These are phyloP conservation scores for Microdochium bolleyi DNA, from an alignment of 2,329 filamentous ascomycete species.

Conservation along the genomic window DNA sequence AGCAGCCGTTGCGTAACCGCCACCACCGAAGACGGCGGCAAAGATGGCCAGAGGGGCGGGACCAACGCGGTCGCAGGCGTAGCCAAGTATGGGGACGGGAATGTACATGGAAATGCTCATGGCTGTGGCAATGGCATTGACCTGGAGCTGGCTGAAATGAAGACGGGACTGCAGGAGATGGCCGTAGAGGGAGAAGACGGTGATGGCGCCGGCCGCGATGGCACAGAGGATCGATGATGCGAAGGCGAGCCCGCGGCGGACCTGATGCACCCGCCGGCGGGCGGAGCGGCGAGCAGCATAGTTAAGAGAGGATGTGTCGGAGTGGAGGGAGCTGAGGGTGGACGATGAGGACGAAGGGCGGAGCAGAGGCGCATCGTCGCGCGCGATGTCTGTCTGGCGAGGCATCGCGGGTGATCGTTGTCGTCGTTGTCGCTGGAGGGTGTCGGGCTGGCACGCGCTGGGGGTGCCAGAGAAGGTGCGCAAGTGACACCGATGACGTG, in stretches of 20 bases:
- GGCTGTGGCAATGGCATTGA: constrained; percentile 80
- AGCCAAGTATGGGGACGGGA: constrained; percentile 83
- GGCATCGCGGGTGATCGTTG: neutral
- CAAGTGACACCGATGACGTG: neutral
- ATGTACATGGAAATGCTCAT: constrained; percentile 87
- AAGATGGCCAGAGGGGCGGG: constrained; percentile 69
- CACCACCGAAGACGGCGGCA: constrained; percentile 65
- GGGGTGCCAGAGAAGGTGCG: neutral
- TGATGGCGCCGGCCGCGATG: constrained; percentile 84
- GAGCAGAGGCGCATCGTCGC: constrained; percentile 12
- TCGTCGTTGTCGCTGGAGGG: neutral
- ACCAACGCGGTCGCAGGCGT: constrained; percentile 82
- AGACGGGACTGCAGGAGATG: constrained; percentile 81
- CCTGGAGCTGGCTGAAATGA: constrained; percentile 82
- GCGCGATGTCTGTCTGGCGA: neutral
- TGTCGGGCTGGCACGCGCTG: neutral
- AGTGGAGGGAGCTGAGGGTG: constrained; percentile 15
- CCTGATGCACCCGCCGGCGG: constrained; percentile 13
- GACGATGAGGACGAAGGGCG: constrained; percentile 16
- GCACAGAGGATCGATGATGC: constrained; percentile 45
- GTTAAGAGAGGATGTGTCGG: constrained; percentile 15
- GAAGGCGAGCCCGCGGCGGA: constrained; percentile 39
- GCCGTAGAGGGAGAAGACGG: constrained; percentile 89
- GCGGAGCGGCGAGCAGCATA: constrained; percentile 12
- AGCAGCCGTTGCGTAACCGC: constrained; percentile 78